Evolutionary conservation across 495 filamentous ascomycete genomes (phyloP).

Genomic region (Aspergillus indologenus): DNA sequence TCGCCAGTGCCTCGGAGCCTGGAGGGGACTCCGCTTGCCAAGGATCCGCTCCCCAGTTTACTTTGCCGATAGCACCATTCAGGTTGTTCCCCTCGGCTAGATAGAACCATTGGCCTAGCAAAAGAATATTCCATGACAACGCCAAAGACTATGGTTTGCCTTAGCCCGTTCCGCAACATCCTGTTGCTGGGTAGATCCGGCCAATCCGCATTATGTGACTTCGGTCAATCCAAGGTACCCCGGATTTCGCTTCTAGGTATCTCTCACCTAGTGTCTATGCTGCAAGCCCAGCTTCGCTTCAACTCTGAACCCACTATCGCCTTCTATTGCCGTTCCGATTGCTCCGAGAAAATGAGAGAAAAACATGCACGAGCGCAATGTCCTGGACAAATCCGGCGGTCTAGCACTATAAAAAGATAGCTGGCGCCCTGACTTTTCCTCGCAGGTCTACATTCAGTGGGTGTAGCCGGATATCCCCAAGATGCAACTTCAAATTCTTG

Average conservation of each 20-base stretch:
- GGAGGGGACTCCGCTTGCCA: not conserved
- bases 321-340: not conserved
- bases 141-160: not conserved
- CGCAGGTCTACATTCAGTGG: not conserved
- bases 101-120: not conserved
- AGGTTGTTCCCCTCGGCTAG: not conserved
- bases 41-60: not conserved
- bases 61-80: constrained; percentile 5
- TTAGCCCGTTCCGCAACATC: not conserved
- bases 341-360: not conserved
- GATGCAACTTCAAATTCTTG: constrained; percentile 14
- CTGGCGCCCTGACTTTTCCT: not conserved
- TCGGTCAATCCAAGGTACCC: not conserved
- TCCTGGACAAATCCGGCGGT: not conserved
- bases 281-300: not conserved
- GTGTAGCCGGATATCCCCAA: not conserved
- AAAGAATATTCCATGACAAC: not conserved
- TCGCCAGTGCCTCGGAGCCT: not conserved
- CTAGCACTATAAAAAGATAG: not conserved
- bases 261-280: not conserved
- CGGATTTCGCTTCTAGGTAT: not conserved
- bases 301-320: not conserved
- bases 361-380: not conserved
- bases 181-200: not conserved
- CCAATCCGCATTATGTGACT: not conserved